These are phyloP conservation scores for Picea abies DNA, from an alignment of 83 land plant genomes.

Conservation along the genomic window DNA sequence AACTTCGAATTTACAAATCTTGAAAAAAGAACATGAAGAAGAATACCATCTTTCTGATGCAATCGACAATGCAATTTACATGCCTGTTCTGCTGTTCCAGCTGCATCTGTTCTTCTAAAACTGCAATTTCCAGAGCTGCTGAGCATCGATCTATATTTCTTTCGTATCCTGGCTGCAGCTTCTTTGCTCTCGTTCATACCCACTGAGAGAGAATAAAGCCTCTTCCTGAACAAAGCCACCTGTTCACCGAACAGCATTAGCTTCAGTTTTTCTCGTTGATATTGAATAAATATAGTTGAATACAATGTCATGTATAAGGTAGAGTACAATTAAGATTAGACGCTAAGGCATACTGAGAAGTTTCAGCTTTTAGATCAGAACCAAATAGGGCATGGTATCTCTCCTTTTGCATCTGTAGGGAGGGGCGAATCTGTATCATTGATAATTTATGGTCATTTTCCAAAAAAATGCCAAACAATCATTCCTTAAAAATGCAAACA, in stretches of 20 bases:
- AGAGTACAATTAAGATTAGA: not conserved
- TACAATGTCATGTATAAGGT: not conserved
- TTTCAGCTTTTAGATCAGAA: not conserved
- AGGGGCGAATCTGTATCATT: too few relatives aligned
- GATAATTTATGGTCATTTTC: too few relatives aligned
- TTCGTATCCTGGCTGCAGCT: constrained; percentile 13
- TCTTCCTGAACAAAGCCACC: constrained; percentile 45
- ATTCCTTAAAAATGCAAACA: too few relatives aligned
- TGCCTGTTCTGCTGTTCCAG: not conserved
- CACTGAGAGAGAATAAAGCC: constrained; percentile 52
- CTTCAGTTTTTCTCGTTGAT: not conserved
- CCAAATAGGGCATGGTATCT: not conserved
- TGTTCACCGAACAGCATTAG: not conserved
- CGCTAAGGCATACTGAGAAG: not conserved
- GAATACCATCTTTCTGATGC: too few relatives aligned
- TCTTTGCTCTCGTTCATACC: constrained; percentile 48
- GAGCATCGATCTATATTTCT: constrained; percentile 7
- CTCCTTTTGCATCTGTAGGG: not conserved
- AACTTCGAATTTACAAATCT: not conserved
- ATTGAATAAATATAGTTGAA: not conserved
- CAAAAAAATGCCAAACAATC: too few relatives aligned
- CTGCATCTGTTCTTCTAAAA: not conserved
- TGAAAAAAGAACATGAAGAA: not conserved
- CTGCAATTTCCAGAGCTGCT: not conserved
- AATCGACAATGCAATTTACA: not conserved